Conservation (phyloP, 257 asterid species). For the Echites panduratus region DNA sequence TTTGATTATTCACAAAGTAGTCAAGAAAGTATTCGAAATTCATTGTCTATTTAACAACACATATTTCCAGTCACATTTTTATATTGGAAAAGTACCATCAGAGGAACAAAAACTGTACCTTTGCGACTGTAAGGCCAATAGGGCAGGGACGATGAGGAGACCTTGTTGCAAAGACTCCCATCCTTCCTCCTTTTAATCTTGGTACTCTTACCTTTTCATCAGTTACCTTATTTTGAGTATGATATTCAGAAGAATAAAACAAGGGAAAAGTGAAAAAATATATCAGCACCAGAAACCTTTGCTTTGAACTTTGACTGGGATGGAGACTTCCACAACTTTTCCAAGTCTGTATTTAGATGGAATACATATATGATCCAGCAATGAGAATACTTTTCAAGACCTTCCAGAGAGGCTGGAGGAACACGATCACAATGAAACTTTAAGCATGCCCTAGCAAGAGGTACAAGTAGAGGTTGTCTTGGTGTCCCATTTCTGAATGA, state of each 20-base stretch:
- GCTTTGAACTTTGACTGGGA: constrained; percentile 82
- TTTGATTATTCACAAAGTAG: neutral
- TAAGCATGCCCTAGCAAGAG: constrained; percentile 82
- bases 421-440: constrained; percentile 61
- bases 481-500: constrained; percentile 85
- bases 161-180: constrained; percentile 94
- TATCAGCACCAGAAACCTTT: constrained; percentile 42
- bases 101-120: constrained; percentile 38
- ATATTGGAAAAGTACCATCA: neutral
- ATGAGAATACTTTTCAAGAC: constrained; percentile 83
- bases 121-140: constrained; percentile 93
- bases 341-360: constrained; percentile 87
- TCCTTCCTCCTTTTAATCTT: constrained; percentile 67
- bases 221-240: constrained; percentile 1
- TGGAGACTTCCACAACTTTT: constrained; percentile 86
- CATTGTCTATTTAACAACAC: neutral
- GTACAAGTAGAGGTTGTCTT: constrained; percentile 93
- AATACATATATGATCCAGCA: constrained; percentile 93
- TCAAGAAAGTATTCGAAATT: neutral
- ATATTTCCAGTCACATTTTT: neutral
- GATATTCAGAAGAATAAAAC: neutral
- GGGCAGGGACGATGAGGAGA: constrained; percentile 99
- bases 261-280: neutral
- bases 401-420: constrained; percentile 84
- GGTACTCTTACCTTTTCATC: constrained; percentile 83